Evolutionary conservation across 495 filamentous ascomycete species (phyloP), one percentile per base, ranked within the genome.

Genomic region (Neurospora intermedia): DNA sequence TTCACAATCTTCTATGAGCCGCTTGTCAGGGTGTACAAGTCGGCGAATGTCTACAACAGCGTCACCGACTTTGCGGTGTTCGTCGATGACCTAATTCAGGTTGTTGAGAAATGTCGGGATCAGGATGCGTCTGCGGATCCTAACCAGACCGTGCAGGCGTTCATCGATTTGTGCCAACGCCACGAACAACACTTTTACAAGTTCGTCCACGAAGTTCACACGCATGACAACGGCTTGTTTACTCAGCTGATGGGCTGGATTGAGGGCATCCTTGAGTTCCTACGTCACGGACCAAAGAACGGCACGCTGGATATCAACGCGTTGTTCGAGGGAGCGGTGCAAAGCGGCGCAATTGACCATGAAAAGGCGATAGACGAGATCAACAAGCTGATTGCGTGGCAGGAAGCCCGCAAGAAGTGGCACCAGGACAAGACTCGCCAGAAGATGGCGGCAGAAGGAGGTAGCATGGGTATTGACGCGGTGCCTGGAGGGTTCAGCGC

Each of bases 1-100:
- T 98, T 99, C 82, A 96, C 94, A 23, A 98, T 99, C 78, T 99
- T 99, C 85, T 99, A 99, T 82, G 96, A 99, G 79, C 96, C 96
- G 0, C 88, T 99, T 11, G 91, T 99, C 18, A 88, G 96, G 27
- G 96, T 99, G 0, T 99, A 99, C 84, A 99, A 98, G 83, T 97
- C 95, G 31, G 96, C 96, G 75, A 99, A 98, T 76, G 96, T 99
- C 40, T 99, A 99, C 86, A 94, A 89, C 83, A 93, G 90, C 79
- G 93, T 99, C 73, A 99, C 96, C 1, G 96, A 99, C 78, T 98
- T 99, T 82, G 93, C 96, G 13, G 82, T 87, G 27, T 99, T 99
- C 78, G 88, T 94, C 69, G 94, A 98, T 78, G 96, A 99, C 78
- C 90, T 94, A 76, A 97, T 98, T 76, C 83, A 82, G 78, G 93